Conservation (phyloP, 768 basidiomycete species). For the Lactarius akahatsu region DNA sequence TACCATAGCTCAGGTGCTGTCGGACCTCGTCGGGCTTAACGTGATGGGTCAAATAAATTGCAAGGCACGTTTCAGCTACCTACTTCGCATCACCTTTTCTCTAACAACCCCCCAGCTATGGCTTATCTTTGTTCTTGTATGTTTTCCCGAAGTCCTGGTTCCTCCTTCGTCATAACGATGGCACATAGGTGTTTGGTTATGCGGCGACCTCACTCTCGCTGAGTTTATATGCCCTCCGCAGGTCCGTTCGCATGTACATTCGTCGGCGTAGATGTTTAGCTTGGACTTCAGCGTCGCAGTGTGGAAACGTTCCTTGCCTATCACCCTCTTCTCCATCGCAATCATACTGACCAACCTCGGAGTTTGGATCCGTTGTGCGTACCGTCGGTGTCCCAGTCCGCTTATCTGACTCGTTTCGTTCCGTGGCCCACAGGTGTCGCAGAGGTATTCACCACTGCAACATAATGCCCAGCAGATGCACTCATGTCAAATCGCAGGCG, state of each 20-base stretch:
- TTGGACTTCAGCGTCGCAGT: slow-evolving; percentile 17
- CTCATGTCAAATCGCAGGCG: slow-evolving; percentile 6
- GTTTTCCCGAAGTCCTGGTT: neutral
- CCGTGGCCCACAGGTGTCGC: neutral
- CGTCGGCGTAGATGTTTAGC: neutral
- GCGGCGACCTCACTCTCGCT: slow-evolving; percentile 15
- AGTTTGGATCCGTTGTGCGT: slow-evolving; percentile 24
- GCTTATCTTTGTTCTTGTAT: slow-evolving; percentile 16
- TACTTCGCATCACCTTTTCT: neutral
- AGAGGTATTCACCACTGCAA: neutral
- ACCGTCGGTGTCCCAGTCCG: neutral
- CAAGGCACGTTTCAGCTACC: neutral
- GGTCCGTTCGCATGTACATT: slow-evolving; percentile 4
- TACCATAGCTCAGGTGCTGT: slow-evolving; percentile 12
- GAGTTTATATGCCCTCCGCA: slow-evolving; percentile 22
- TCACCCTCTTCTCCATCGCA: neutral
- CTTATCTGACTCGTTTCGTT: neutral
- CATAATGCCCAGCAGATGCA: neutral
- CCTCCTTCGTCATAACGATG: neutral
- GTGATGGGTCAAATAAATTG: slow-evolving; percentile 16
- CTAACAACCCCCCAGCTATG: slow-evolving; percentile 1
- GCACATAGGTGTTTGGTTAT: slow-evolving; percentile 21
- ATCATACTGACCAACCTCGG: slow-evolving; percentile 12
- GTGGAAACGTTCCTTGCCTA: slow-evolving; percentile 16
- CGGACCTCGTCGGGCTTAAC: slow-evolving; percentile 25